Conservation (phyloP, 1,139 yeast genomes). For the Taphrina flavorubra region DNA sequence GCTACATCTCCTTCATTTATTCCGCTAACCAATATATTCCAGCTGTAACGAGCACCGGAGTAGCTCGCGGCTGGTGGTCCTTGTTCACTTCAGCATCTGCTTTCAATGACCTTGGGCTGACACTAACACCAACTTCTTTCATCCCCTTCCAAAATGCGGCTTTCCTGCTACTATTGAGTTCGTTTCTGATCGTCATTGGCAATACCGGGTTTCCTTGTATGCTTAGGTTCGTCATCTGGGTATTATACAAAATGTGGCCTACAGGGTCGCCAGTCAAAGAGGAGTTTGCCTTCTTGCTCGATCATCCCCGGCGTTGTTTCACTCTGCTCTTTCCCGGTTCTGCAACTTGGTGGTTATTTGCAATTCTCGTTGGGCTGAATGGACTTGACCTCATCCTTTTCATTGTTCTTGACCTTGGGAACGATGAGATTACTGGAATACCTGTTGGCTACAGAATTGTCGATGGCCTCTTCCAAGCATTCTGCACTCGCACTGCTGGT, state of each 20-base stretch:
- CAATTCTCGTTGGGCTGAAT: constrained; percentile 73
- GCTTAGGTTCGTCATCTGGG: constrained; percentile 43
- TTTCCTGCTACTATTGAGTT: constrained; percentile 41
- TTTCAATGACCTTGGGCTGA: constrained; percentile 77
- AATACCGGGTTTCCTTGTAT: constrained; percentile 44
- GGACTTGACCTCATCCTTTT: constrained; percentile 78
- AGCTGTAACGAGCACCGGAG: constrained; percentile 60
- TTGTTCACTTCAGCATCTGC: constrained; percentile 78
- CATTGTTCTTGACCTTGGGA: constrained; percentile 72
- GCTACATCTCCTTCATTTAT: constrained; percentile 71
- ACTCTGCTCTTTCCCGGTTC: constrained; percentile 87
- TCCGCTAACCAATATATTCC: constrained; percentile 52
- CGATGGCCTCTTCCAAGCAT: constrained; percentile 87
- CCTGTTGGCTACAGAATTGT: constrained; percentile 72
- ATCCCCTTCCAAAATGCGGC: constrained; percentile 38
- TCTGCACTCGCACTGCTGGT: constrained; percentile 94
- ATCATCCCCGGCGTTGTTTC: constrained; percentile 96
- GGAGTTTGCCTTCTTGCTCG: constrained; percentile 78
- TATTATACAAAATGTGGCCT: constrained; percentile 38
- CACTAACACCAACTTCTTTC: constrained; percentile 42
- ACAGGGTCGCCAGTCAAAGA: constrained; percentile 37
- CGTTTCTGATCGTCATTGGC: constrained; percentile 43
- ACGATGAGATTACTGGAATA: constrained; percentile 55
- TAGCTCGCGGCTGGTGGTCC: constrained; percentile 89
- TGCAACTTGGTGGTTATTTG: constrained; percentile 93